These are phyloP conservation scores for Colletotrichum nymphaeae DNA, from an alignment of 2,329 filamentous ascomycete genomes.

Conservation along the genomic window DNA sequence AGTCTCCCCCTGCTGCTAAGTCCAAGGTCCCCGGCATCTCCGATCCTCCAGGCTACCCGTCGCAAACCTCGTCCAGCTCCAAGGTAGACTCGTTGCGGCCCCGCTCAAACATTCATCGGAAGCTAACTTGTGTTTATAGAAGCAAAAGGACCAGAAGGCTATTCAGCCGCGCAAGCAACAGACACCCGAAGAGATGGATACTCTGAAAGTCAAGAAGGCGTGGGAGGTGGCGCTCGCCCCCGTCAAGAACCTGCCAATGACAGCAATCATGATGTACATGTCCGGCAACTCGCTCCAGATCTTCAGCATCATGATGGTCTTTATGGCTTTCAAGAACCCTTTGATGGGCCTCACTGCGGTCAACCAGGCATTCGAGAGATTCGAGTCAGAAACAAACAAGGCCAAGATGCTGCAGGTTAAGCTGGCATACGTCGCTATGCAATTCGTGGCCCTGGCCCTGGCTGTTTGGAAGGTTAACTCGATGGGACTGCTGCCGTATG, in stretches of 20 bases:
- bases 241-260: conserved; percentile 96
- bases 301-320: conserved; percentile 99
- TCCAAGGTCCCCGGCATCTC: conserved; percentile 76
- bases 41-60: conserved; percentile 87
- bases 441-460: conserved; percentile 83
- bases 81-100: conserved; percentile 58
- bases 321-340: conserved; percentile 98
- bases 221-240: conserved; percentile 97
- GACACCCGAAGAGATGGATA: conserved; percentile 88
- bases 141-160: conserved; percentile 60
- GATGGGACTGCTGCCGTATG: conserved; percentile 94
- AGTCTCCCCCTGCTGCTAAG: conserved; percentile 74
- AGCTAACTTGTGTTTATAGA: conserved; percentile 46
- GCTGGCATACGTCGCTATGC: conserved; percentile 87
- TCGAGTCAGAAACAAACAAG: conserved; percentile 84
- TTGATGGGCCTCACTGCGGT: conserved; percentile 85
- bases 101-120: not conserved
- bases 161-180: conserved; percentile 71
- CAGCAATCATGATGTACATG: conserved; percentile 99
- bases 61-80: conserved; percentile 60
- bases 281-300: conserved; percentile 98
- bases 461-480: conserved; percentile 97
- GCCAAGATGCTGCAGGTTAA: conserved; percentile 84
- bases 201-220: conserved; percentile 96
- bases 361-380: conserved; percentile 89